Evolutionary conservation across 139 green algal genomes (phyloP), one percentile per base, ranked within the genome.

Genomic region (Auxenochlorella pyrenoidosa): DNA sequence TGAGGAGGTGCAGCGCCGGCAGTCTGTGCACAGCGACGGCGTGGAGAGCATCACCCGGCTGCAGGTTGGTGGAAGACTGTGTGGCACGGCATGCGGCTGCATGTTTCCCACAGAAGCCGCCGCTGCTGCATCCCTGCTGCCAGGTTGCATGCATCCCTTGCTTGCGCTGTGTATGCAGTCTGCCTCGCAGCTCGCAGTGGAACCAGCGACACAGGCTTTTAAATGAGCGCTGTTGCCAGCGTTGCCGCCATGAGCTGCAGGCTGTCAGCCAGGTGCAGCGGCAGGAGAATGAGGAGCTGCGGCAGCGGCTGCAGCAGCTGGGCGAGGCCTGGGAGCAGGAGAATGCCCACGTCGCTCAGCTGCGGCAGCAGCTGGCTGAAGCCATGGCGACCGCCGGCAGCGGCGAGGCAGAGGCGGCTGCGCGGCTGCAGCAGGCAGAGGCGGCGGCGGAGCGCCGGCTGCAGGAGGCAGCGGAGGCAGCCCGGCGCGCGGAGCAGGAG

Each of bases 241-340:
- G n/a, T 72, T 6, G 6, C 26, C 24, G 22, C 26, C 26, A 32
- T 34, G 21, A 6, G 18, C 21, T 84, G 80, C 63, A 77, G 80
- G 80, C 80, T 5, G 82, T 86, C 26, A 68, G 82, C 66, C 43
- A 86, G 66, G 66, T 70, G 66, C 82, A 86, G 43, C 44, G 70
- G 66, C 66, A 78, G 82, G 82, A 86, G 66, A 65, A 70, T 4
- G 82, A 86, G 66, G 82, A 86, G 43, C 44, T 86, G 82, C 82
- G 82, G 44, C 82, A 79, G 65, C 65, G 21, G 66, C 13, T 47
- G 43, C 41, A n/a, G 12, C 82, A 70, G 43, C 82, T 86, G 26
- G 43, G 51, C 6, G 32, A 66, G 47, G 66, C 80, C 1, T 60
- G 66, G 63, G 80, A 85, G 28, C 80, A 85, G 75, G 83, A 88